Evolutionary conservation across 257 asterid species (phyloP), one percentile per base, ranked within the genome.

Genomic region (Lycium ferocissimum): DNA sequence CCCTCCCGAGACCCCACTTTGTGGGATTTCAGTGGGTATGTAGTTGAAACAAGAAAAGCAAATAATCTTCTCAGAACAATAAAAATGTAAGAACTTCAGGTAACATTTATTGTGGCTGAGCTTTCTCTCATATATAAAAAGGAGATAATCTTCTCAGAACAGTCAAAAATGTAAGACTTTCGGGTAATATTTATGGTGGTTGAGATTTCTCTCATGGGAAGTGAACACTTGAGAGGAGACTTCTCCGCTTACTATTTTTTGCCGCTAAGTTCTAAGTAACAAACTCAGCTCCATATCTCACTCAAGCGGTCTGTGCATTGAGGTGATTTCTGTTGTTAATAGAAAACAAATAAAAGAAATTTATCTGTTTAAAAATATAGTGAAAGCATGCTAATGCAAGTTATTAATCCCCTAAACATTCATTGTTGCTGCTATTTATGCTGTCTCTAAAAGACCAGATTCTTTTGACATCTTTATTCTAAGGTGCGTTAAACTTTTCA

Each of bases 61-160:
- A 38, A 38, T 15, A 37, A 69, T 69, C 51, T 38, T 69, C 78
- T 69, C 10, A 69, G 13, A 69, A 69, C 53, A 17, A 53, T 38
- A 69, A 69, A 69, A 38, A 38, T 69, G 26, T 37, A 69, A 15
- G 78, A 70, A 70, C 33, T 38, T 9, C 69, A 0, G 22, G 69
- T 20, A 9, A 70, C 17, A 17, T 17, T 70, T 38, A 38, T 38
- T 70, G 78, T 70, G 78, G 8, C 38, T 70, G 78, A 70, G 7
- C 78, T 70, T 15, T 70, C 53, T 70, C 78, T 38, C 33, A 0
- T 38, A 26, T 26, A 26, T 26, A 26, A 38, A 70, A 17, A 33
- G 78, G 78, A 70, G 17, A 38, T 17, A 37, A 69, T 69, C 51
- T 38, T 69, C 78, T 69, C 10, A 69, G 13, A 69, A 69, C 53